Base-by-base conservation (phyloP, 1,284 basidiomycete species). In the Puccinia novopanici region DNA sequence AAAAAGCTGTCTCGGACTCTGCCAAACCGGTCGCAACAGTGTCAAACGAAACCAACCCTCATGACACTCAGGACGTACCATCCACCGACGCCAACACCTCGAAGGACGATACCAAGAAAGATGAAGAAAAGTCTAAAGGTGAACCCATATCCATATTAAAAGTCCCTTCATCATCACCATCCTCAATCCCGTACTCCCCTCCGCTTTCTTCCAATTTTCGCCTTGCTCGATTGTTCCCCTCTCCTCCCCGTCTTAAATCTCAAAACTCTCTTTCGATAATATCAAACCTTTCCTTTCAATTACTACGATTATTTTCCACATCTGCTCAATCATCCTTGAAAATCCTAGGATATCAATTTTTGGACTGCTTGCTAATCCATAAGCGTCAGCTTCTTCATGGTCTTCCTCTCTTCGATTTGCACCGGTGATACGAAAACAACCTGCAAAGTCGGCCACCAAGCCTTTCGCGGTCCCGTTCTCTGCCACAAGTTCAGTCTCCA, bases 351-450 rank as follows among this genome's bases (percentile, higher is more conserved):
- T 45, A 57, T 6, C 45, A 4, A 61, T 74, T 17, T 45, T n/a
- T 61, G 75, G 61, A 50, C 40, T 59, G 19, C 37, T 63, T 77
- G 63, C 63, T 77, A 55, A 67, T 68, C 75, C 22, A 37, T 55
- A 57, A 77, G 55, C 55, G 42, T 79, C 59, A 81, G 79, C 79
- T 68, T 81, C 79, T 65, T 68, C 79, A 42, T 81, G 79, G 79
- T 81, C 79, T 67, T 81, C 79, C 42, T 81, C 79, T 45, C 79
- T 81, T 48, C 79, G 79, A 30, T 81, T 81, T 57, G 79, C 79
- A 17, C 79, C 79, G 27, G 79, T 81, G 22, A 81, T 81, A 19
- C 71, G 79, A 52, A 81, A 81, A 50, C 79, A 71, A 48, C 68
- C 72, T 24, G 50, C 71, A 15, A 81, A 81, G 37, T 75, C 79